A percentile compares a stretch with the other conserved stretches of the same genome.
Evolutionary conservation across 768 basidiomycete species (phyloP).

Genomic region (Fistulinella prunicolor): DNA sequence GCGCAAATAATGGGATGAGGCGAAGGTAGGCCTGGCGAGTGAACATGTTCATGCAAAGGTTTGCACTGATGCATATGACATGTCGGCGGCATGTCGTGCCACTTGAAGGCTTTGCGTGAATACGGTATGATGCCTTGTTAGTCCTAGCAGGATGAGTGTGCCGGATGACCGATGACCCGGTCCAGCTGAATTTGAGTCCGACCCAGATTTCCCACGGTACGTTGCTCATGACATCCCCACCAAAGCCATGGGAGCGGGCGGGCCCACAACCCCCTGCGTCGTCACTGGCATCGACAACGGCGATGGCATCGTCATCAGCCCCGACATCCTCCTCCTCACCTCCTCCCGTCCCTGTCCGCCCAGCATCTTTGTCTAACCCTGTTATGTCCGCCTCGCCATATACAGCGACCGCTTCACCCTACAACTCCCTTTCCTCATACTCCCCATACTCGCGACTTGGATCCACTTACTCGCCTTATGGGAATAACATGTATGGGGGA

Average conservation of each 20-base stretch:
- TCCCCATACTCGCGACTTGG: slow-evolving; percentile 39
- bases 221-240: slow-evolving; percentile 71
- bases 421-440: slow-evolving; percentile 48
- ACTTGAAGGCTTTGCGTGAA: too few species aligned
- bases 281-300: slow-evolving; percentile 17
- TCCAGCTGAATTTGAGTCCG: too few species aligned
- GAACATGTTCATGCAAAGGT: too few species aligned
- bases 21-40: too few species aligned
- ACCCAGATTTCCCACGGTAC: slow-evolving; percentile 20
- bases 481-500: slow-evolving; percentile 33
- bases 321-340: slow-evolving; percentile 28
- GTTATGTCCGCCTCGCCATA: slow-evolving; percentile 36
- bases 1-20: too few species aligned
- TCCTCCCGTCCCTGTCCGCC: slow-evolving; percentile 61
- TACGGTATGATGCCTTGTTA: too few species aligned
- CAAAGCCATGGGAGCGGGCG: slow-evolving; percentile 86
- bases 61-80: too few species aligned
- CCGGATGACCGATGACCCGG: too few species aligned
- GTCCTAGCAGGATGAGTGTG: too few species aligned
- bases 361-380: slow-evolving; percentile 47
- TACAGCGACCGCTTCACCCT: slow-evolving; percentile 38
- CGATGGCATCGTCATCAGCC: slow-evolving; percentile 21
- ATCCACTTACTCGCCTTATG: slow-evolving; percentile 36
- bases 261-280: slow-evolving; percentile 34
- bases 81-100: too few species aligned